Base-by-base conservation (phyloP, 306 rosid species). In the Biancaea sappan region DNA sequence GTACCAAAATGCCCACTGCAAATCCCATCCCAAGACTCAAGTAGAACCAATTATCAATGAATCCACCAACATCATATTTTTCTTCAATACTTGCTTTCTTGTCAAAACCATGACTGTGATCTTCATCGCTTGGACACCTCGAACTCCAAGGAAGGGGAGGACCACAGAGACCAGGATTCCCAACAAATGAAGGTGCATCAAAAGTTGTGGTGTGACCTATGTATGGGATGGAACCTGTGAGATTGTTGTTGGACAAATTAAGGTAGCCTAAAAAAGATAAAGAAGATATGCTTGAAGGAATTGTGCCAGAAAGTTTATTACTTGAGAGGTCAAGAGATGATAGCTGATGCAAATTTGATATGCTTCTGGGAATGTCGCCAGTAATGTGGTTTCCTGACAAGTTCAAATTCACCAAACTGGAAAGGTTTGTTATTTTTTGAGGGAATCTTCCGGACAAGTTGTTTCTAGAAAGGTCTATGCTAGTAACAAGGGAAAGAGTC, bases 1-100 rank as follows among this genome's bases (percentile, higher is more conserved):
- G 89, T 58, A 82, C 74, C 0, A 83, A 44, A 40, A 76, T n/a
- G 4, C 86, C 89, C 24, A 73, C 69, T 38, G 83, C 84, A 73
- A 80, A 83, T 22, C 88, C 92, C 82, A 83, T 38, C 38, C 89
- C 92, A 79, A 81, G 76, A 57, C 86, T 76, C 68, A 81, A 31
- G 76, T 81, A 85, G 79, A 88, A 88, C 86, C 85, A 76, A 1
- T 70, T 43, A 40, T 83, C 92, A 51, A 77, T 44, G 18, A 83
- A 16, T 15, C 21, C 22, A 57, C 16, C 51, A 46, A 75, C 65
- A 8, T 48, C 68, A 19, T 54, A 75, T 6, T 1, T 47, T 29
- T 46, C 51, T 2, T 51, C 63, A 70, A 4, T 24, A 28, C 24
- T 11, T 1, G 4, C 13, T 68, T 37, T 61, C 16, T 61, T 50